Conservation (phyloP, 108 stramenopile species). For the Skeletonema marinoi region DNA sequence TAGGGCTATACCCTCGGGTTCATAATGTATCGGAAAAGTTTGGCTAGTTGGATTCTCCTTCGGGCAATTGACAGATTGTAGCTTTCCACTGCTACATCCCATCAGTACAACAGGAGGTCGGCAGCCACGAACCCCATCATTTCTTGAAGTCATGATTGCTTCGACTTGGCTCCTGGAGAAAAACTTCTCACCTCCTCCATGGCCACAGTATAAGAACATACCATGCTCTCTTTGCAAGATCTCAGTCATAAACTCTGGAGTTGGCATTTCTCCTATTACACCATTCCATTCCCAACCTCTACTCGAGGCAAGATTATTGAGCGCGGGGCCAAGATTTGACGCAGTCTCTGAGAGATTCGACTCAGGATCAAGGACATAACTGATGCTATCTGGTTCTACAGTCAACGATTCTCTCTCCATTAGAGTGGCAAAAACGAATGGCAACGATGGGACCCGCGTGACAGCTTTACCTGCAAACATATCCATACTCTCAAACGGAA, state of each 20-base stretch:
- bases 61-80: conserved; percentile 69
- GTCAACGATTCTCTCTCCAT: conserved; percentile 27
- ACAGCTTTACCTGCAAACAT: conserved; percentile 70
- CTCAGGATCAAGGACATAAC: conserved; percentile 94
- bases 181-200: conserved; percentile 92
- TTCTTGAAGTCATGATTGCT: conserved; percentile 39
- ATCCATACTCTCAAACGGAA: conserved; percentile 95
- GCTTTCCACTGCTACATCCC: conserved; percentile 96
- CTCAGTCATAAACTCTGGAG: conserved; percentile 56
- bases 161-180: conserved; percentile 79
- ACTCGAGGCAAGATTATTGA: conserved; percentile 46
- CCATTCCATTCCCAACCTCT: conserved; percentile 80
- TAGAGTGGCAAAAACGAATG: conserved; percentile 79
- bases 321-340: conserved; percentile 67
- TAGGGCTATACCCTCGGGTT: conserved; percentile 93
- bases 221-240: conserved; percentile 57
- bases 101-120: conserved; percentile 82
- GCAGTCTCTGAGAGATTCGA: conserved; percentile 83
- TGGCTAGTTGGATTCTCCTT: conserved; percentile 40
- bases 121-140: conserved; percentile 46
- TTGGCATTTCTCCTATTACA: conserved; percentile 70
- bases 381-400: conserved; percentile 62
- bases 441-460: conserved; percentile 87
- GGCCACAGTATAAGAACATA: conserved; percentile 93
- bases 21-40: conserved; percentile 55